Evolutionary conservation across 2,329 filamentous ascomycete genomes (phyloP), one percentile per base, ranked within the genome.

Genomic region (Celoporthe dispersa): DNA sequence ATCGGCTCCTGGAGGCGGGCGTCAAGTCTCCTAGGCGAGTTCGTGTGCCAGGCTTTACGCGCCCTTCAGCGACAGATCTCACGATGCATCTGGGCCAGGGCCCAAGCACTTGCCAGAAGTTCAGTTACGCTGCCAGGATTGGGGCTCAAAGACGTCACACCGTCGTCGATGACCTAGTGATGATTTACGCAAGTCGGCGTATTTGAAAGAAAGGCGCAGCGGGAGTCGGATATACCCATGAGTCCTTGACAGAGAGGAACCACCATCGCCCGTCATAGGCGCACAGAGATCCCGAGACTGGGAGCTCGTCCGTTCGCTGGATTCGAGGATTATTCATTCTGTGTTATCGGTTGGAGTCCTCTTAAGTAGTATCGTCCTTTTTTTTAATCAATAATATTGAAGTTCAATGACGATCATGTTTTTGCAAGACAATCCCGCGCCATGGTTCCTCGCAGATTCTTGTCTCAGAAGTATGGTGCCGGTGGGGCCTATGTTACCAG

Each of bases 201-300:
- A 35, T 35, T 59, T 31, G 5, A 16, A n/a, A 6, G 5, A 60
- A 31, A 4, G 57, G 25, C 22, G 55, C 28, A 57, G 61, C n/a
- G 11, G 12, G 57, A 55, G 57, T 68, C 65, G 69, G 69, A 70
- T 68, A 71, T 71, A 71, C 69, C 69, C 69, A 60, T 8, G 59
- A 5, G 33, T 59, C 35, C 25, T 68, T 39, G 28, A 57, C 60
- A 59, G 51, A n/a, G n/a, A 39, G 37, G 37, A 12, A 9, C 59
- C 35, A 25, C 35, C 28, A 16, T 8, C 57, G 57, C 31, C 57
- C 57, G 25, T 25, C 33, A 33, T 7, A 60, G 31, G 57, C 33
- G 19, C 31, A 19, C 19, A 41, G 39, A 39, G 22, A 19, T 33
- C 33, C 19, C 37, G 51, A 66, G 48, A 66, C 33, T 55, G n/a